Conservation (phyloP, 371 early-diverging fungal genomes). For the Syncephalastrum contaminatum region DNA sequence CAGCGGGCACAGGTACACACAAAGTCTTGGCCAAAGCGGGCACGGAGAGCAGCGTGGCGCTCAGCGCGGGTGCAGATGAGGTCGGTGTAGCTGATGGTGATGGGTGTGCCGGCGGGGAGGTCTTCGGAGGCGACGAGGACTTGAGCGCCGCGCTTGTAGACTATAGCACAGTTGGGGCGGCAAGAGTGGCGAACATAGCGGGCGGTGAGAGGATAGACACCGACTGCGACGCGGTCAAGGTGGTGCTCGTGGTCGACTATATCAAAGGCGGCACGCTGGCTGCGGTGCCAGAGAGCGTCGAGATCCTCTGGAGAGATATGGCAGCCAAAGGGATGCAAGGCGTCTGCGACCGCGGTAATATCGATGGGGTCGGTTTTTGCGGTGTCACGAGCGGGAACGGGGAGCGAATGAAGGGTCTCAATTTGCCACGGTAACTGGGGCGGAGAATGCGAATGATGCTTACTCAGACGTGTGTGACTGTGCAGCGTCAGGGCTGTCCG, state of each 20-base stretch:
- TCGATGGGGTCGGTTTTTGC: slow-evolving; percentile 7
- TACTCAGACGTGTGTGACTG: slow-evolving; percentile 50
- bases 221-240: slow-evolving; percentile 66
- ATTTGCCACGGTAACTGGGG: slow-evolving; percentile 33
- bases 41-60: slow-evolving; percentile 49
- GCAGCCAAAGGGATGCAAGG: slow-evolving; percentile 26
- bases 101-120: slow-evolving; percentile 65
- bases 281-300: slow-evolving; percentile 12
- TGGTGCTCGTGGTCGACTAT: slow-evolving; percentile 51
- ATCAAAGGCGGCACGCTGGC: slow-evolving; percentile 16
- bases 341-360: slow-evolving; percentile 12
- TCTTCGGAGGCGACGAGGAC: slow-evolving; percentile 60
- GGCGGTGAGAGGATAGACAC: slow-evolving; percentile 73
- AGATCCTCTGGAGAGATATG: slow-evolving; percentile 19
- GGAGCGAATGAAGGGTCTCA: slow-evolving; percentile 30
- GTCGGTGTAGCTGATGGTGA: slow-evolving; percentile 78
- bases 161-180: slow-evolving; percentile 71
- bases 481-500: slow-evolving; percentile 40
- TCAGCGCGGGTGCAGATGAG: slow-evolving; percentile 50
- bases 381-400: slow-evolving; percentile 6
- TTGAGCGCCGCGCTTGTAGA: slow-evolving; percentile 46
- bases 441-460: slow-evolving; percentile 49
- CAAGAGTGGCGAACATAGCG: slow-evolving; percentile 81
- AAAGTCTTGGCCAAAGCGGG: slow-evolving; percentile 31
- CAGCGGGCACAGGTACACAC: slow-evolving; percentile 36